Evolutionary conservation across 129 eudicot species (phyloP), one percentile per base, ranked within the genome.

Genomic region (Pulicaria dysenterica): DNA sequence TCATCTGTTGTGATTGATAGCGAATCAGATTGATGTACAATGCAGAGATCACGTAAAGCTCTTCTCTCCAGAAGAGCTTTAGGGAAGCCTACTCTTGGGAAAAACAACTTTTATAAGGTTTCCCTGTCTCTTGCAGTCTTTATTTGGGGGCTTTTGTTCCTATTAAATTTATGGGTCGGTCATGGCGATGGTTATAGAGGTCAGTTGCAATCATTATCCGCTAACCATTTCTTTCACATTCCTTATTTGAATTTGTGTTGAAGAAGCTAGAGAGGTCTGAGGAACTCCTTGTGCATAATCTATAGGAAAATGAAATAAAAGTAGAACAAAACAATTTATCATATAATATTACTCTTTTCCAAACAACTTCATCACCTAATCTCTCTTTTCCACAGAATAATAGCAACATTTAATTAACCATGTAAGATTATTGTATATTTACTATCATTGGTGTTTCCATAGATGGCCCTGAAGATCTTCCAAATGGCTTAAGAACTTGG

Each of bases 1-100:
- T 71, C 11, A 48, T 75, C 24, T 74, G 50, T 2, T 15, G 70
- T 31, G 73, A 64, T 73, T 45, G 41, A 57, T 51, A 55, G 85
- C 58, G 77, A 77, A 77, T 64, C 48, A 76, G 83, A 78, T 88
- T 90, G 91, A 95, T 95, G 99, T 77, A 79, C 86, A 72, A 95
- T 95, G 96, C 97, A 95, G 83, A 84, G 91, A 80, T 90, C 97
- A 77, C 94, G 94, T 64, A 90, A 76, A 88, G 96, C 94, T 90
- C 97, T 94, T 88, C 96, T 87, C 9, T 71, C 79, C n/a, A 83
- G 97, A 79, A 90, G 92, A 86, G 97, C 89, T 80, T 82, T 79
- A 75, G 80, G 81, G 66, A 85, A 94, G 77, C 73, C 80, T 7
- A 73, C 79, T 60, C 61, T 72, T 54, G 85, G 92, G 64, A 77